Conservation (phyloP, 2,329 filamentous ascomycete genomes). For the Trichoderma pleuroti region DNA sequence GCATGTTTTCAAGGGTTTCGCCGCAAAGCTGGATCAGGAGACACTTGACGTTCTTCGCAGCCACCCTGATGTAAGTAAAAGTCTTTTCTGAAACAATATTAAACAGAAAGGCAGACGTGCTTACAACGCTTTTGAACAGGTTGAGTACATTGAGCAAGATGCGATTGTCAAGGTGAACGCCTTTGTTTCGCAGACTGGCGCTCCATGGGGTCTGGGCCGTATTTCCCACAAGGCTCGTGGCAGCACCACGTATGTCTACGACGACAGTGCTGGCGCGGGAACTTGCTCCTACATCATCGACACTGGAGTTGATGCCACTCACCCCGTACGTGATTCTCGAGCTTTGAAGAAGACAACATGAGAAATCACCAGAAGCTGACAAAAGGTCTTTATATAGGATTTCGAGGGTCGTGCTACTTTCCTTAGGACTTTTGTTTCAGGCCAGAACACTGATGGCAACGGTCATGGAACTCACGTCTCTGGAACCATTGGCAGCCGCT, state of each 20-base stretch:
- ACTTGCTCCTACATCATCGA: slow-evolving; percentile 47
- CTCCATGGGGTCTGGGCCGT: slow-evolving; percentile 32
- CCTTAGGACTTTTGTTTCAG: slow-evolving; percentile 29
- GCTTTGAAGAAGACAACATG: background rate
- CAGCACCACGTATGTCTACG: slow-evolving; percentile 36
- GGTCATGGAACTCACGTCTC: slow-evolving; percentile 43
- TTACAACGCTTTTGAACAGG: slow-evolving; percentile 19
- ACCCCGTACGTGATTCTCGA: slow-evolving; percentile 32
- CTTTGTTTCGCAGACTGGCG: slow-evolving; percentile 22
- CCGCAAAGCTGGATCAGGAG: slow-evolving; percentile 23
- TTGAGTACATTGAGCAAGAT: slow-evolving; percentile 39
- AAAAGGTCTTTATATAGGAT: slow-evolving; percentile 22
- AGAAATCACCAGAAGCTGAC: background rate
- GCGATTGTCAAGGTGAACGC: slow-evolving; percentile 27
- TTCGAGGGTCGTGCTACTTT: slow-evolving; percentile 36
- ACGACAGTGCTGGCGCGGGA: slow-evolving; percentile 38
- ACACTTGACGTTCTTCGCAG: slow-evolving; percentile 25
- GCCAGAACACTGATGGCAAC: slow-evolving; percentile 29
- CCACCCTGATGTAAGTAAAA: slow-evolving; percentile 25
- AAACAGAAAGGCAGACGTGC: background rate
- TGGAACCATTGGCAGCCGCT: slow-evolving; percentile 33
- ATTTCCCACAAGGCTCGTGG: slow-evolving; percentile 35
- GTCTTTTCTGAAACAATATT: background rate
- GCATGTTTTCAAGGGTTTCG: slow-evolving; percentile 26
- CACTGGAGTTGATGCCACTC: slow-evolving; percentile 40